Conservation (phyloP, 176 grass and related monocot genomes). For the Oryza glaberrima region DNA sequence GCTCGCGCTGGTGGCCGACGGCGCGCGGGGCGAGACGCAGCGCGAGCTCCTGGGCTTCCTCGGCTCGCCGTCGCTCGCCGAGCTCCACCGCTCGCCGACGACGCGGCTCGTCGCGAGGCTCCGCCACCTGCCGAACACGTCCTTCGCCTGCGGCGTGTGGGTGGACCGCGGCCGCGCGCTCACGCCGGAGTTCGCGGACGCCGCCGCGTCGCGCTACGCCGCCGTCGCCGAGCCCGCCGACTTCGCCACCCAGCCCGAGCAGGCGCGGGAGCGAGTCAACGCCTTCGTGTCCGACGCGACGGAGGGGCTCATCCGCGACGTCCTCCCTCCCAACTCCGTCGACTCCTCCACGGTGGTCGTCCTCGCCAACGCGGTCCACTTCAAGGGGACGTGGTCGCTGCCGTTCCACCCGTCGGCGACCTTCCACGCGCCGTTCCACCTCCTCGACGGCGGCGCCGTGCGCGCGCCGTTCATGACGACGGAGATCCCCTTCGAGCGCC, state of each 20-base stretch:
- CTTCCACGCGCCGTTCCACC: not conserved
- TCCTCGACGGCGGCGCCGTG: not conserved
- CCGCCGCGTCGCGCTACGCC: not conserved
- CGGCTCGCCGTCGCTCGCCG: not conserved
- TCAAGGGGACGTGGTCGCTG: constrained; percentile 19
- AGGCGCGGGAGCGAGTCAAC: constrained; percentile 3
- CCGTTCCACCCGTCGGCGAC: constrained; percentile 1
- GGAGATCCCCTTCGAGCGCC: not conserved
- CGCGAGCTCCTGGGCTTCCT: constrained; percentile 26
- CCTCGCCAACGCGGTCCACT: constrained; percentile 39
- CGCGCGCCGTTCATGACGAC: not conserved
- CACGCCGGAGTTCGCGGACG: not conserved
- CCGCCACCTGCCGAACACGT: not conserved
- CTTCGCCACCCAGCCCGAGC: not conserved
- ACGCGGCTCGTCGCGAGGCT: not conserved
- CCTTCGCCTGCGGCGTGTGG: not conserved
- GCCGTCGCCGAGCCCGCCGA: constrained; percentile 20
- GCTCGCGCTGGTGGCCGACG: constrained; percentile 41
- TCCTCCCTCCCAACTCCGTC: constrained; percentile 27
- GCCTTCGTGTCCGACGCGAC: not conserved
- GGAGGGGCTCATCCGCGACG: not conserved
- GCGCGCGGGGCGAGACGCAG: constrained; percentile 21
- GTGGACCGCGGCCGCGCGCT: not conserved
- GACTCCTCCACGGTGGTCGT: not conserved
- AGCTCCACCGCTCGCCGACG: not conserved